Evolutionary conservation across 2,329 filamentous ascomycete genomes (phyloP).

Genomic region (Neopestalotiopsis sp.): DNA sequence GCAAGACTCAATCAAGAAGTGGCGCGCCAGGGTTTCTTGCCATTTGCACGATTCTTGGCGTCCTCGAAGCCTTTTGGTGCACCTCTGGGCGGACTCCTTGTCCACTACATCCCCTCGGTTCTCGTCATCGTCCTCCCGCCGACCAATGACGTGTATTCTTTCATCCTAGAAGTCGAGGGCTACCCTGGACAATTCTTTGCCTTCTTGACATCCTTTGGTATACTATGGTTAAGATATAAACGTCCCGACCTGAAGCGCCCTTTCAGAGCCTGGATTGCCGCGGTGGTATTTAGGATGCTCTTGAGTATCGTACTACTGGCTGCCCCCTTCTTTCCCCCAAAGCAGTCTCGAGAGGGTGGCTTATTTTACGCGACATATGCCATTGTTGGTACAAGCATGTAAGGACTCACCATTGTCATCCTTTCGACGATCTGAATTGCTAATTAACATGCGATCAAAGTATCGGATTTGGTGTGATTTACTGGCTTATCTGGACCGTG

Average conservation of each 20-base stretch:
- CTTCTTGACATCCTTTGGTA: constrained; percentile 60
- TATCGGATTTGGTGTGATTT: constrained; percentile 61
- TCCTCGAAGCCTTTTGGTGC: constrained; percentile 71
- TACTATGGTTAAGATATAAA: constrained; percentile 64
- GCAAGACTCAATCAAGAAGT: constrained; percentile 75
- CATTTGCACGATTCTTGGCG: constrained; percentile 63
- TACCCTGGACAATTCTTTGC: constrained; percentile 68
- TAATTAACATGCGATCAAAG: constrained; percentile 42
- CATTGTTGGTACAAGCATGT: constrained; percentile 57
- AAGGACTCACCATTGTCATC: constrained; percentile 35
- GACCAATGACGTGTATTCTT: constrained; percentile 70
- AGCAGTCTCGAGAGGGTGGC: constrained; percentile 47
- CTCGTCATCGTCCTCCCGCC: constrained; percentile 71
- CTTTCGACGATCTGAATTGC: constrained; percentile 15
- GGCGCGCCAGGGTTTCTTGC: constrained; percentile 72
- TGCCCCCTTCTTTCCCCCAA: constrained; percentile 67
- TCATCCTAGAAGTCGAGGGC: constrained; percentile 74
- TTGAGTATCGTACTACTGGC: constrained; percentile 60
- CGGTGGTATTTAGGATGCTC: constrained; percentile 58
- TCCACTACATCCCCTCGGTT: constrained; percentile 72
- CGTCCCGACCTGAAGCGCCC: constrained; percentile 66
- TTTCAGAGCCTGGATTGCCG: constrained; percentile 68
- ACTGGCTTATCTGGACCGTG: constrained; percentile 73
- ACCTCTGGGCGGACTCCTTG: constrained; percentile 69
- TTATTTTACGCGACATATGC: constrained; percentile 61